Conservation (phyloP, 1,284 basidiomycete species). For the Volvariella surrecta region DNA sequence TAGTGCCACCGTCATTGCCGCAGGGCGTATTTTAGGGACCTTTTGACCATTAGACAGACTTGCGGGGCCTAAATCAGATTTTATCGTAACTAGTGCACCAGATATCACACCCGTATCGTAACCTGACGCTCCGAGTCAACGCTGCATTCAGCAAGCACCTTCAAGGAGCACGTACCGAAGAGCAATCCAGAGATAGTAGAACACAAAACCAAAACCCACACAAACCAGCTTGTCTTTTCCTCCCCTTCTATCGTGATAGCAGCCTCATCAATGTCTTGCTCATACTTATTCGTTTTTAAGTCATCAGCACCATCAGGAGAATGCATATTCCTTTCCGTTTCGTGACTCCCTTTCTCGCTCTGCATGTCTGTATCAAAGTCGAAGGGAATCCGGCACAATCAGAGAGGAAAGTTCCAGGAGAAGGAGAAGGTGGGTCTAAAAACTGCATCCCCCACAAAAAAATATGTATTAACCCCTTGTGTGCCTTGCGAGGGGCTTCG, state of each 20-base stretch:
- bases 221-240: slow-evolving; percentile 59
- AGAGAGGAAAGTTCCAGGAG: too few species aligned
- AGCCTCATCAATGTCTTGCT: slow-evolving; percentile 45
- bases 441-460: too few species aligned
- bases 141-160: background rate
- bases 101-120: slow-evolving; percentile 80
- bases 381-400: too few species aligned
- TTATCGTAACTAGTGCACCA: slow-evolving; percentile 68
- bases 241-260: slow-evolving; percentile 62
- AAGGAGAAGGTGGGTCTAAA: too few species aligned
- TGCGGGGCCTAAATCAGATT: slow-evolving; percentile 54
- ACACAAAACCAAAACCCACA: slow-evolving; percentile 60
- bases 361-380: too few species aligned
- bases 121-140: slow-evolving; percentile 28
- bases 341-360: too few species aligned
- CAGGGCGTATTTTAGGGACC: slow-evolving; percentile 23
- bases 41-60: slow-evolving; percentile 58
- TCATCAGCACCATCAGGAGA: too few species aligned
- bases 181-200: slow-evolving; percentile 69
- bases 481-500: too few species aligned
- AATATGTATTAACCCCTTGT: too few species aligned
- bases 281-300: background rate
- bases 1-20: background rate
- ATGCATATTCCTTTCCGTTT: too few species aligned
- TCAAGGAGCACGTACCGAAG: slow-evolving; percentile 45